phyloP scores from a whole-genome alignment of 2,329 filamentous ascomycete genomes.

The Xylaria sp. region DNA sequence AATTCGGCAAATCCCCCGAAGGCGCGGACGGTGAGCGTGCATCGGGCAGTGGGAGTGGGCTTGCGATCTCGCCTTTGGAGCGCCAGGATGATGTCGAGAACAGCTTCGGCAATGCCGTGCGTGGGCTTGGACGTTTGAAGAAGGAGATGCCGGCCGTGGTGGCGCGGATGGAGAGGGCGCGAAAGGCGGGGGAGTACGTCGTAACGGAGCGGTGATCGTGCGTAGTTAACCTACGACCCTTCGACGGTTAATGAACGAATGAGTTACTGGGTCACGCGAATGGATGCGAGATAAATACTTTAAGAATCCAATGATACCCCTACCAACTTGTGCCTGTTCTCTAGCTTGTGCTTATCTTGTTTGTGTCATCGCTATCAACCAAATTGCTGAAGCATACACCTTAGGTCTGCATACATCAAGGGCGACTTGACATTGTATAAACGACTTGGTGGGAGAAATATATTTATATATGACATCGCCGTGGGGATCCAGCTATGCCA shows the following conservation, averaged over 20 bases:
- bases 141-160: constrained; percentile 70
- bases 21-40: constrained; percentile 22
- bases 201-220: constrained; percentile 55
- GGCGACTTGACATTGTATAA: neutral
- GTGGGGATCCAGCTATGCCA: constrained; percentile 10
- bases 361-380: neutral
- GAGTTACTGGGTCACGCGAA: neutral
- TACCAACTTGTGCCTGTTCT: neutral
- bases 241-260: neutral
- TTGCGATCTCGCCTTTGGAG: constrained; percentile 54
- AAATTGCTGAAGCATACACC: neutral
- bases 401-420: neutral
- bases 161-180: constrained; percentile 73
- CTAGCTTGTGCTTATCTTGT: neutral
- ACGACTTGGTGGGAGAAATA: neutral
- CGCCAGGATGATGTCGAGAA: constrained; percentile 60
- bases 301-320: constrained; percentile 31
- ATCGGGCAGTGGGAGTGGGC: constrained; percentile 40
- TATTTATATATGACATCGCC: neutral
- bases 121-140: constrained; percentile 64
- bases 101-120: constrained; percentile 60
- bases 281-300: neutral
- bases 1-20: neutral
- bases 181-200: constrained; percentile 69
- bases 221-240: neutral